A percentile compares a stretch with the other conserved stretches of the same genome.
phyloP scores from a whole-genome alignment of 371 early-diverging fungal species.

The Apophysomyces elegans region DNA sequence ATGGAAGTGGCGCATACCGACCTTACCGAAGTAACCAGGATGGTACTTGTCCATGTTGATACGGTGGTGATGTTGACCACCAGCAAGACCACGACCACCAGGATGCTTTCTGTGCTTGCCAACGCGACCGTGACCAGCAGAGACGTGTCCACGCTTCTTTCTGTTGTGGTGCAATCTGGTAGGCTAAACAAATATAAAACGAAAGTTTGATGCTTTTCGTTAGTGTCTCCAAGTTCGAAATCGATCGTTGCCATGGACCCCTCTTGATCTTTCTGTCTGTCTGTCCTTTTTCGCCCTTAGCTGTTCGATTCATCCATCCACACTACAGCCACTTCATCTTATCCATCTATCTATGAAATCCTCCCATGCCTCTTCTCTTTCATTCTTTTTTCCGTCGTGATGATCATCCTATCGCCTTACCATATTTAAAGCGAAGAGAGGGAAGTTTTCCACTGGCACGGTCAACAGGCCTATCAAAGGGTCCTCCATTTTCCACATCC shows the following conservation, averaged over 20 bases:
- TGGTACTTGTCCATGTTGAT: conserved; percentile 99
- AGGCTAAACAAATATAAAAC: conserved; percentile 59
- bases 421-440: conserved; percentile 11
- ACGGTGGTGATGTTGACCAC: conserved; percentile 99
- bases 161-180: conserved; percentile 86
- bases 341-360: conserved; percentile 8
- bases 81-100: conserved; percentile 99
- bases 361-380: background rate
- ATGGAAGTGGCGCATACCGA: conserved; percentile 99
- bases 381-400: background rate
- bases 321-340: background rate
- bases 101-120: conserved; percentile 99
- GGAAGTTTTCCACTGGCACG: conserved; percentile 4
- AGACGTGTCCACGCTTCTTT: conserved; percentile 94
- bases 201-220: no score
- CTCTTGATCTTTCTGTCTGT: background rate
- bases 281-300: background rate
- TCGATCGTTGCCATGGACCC: conserved; percentile 1
- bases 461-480: conserved; percentile 2
- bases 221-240: background rate
- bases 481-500: background rate
- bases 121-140: conserved; percentile 94
- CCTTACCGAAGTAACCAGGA: conserved; percentile 99
- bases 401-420: background rate
- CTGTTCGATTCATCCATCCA: no score